Base-by-base conservation (phyloP, 352 stramenopile genomes). In the Phytophthora sp. region DNA sequence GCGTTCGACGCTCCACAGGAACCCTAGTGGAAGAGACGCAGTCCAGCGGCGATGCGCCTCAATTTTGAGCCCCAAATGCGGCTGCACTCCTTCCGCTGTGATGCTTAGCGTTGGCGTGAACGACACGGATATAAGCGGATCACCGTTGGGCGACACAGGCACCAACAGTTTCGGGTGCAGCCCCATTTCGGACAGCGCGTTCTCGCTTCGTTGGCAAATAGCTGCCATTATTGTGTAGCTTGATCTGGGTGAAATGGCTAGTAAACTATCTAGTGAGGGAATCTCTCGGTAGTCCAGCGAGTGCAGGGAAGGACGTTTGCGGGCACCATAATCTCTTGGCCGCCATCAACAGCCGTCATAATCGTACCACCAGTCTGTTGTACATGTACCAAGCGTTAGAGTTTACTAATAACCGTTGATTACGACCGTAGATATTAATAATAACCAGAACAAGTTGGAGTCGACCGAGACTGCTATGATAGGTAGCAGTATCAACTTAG, bases 1-100 rank as follows among this genome's bases (percentile, higher is more conserved):
- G 36, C 58, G 73, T 13, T 83, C 69, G 15, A 89, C 61, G 13
- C 67, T 69, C 46, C 63, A 67, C 1, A 89, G 68, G 62, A 82
- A 84, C 0, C 66, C 63, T 15, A 63, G 27, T 20, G 74, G 69
- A 15, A 67, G 29, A 42, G 66, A 56, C 13, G 63, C 36, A 12
- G 68, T 67, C 46, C 66, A 78, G 1, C 53, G 57, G 20, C 67
- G 67, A 58, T 82, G 47, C 0, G 76, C 71, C 27, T 75, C 62
- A 6, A 84, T 50, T 21, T 63, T 59, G 42, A 73, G 24, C 3
- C 46, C 58, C 26, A 73, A 50, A 16, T 65, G 46, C 7, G 58
- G 39, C 30, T 63, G 52, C n/a, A 53, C 27, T 39, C 21, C 54
- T 20, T 57, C 24, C 29, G 26, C 20, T 9, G 50, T 24, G 24